phyloP scores from a whole-genome alignment of 352 stramenopile genomes.

The Phytophthora hibernalis region DNA sequence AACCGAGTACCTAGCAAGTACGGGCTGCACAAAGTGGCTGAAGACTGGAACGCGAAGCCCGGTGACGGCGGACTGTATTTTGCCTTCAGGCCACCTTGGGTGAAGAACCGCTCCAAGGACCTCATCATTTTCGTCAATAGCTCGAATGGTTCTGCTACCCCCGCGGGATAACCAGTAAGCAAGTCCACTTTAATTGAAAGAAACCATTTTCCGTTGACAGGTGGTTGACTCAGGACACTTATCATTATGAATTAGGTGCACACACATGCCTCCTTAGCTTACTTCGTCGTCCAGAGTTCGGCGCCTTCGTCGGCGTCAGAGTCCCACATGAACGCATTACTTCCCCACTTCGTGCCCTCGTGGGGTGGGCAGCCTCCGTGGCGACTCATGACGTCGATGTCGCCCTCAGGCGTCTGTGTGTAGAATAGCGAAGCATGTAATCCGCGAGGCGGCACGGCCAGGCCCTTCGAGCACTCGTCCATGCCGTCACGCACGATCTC shows the following conservation, averaged over 20 bases:
- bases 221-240: constrained; percentile 8
- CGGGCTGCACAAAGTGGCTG: constrained; percentile 75
- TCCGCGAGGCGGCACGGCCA: constrained; percentile 74
- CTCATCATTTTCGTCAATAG: constrained; percentile 52
- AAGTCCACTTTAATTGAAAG: not conserved
- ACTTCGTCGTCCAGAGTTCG: constrained; percentile 84
- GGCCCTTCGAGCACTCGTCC: constrained; percentile 76
- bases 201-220: not conserved
- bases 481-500: constrained; percentile 76
- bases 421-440: constrained; percentile 85
- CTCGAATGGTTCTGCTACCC: constrained; percentile 6
- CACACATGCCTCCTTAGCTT: constrained; percentile 20
- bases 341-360: constrained; percentile 81
- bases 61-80: constrained; percentile 70
- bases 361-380: constrained; percentile 85
- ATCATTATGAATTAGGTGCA: constrained; percentile 26
- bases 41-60: constrained; percentile 82
- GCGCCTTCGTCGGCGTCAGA: constrained; percentile 81
- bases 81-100: constrained; percentile 64
- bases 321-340: constrained; percentile 89
- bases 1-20: constrained; percentile 78
- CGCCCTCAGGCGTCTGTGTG: constrained; percentile 76
- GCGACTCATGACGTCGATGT: constrained; percentile 77
- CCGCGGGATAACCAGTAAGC: constrained; percentile 19
- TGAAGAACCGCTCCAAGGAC: constrained; percentile 67